phyloP scores from a whole-genome alignment of 441 rosid species.

The Pelargonium fulgidum region DNA sequence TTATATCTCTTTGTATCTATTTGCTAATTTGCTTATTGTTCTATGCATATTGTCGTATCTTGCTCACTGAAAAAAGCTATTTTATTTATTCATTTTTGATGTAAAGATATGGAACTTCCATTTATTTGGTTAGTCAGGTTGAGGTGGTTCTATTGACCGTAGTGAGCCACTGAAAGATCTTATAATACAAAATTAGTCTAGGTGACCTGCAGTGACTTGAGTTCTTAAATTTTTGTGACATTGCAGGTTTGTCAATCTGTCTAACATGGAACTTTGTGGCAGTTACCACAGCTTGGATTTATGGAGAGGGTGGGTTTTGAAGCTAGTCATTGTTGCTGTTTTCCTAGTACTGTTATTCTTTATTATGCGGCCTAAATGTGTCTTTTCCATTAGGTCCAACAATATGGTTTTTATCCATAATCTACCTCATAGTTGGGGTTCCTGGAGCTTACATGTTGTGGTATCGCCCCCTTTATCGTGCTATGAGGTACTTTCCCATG shows the following conservation, averaged over 20 bases:
- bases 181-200: too few relatives aligned
- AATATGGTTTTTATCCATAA: slow-evolving; percentile 90
- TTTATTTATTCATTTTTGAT: too few relatives aligned
- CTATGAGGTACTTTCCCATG: slow-evolving; percentile 63
- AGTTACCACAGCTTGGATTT: slow-evolving; percentile 80
- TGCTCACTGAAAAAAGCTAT: too few relatives aligned
- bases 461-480: slow-evolving; percentile 97
- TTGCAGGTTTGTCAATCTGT: slow-evolving; percentile 25
- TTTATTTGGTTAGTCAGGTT: too few relatives aligned
- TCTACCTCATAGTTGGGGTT: slow-evolving; percentile 80
- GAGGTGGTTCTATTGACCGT: too few relatives aligned
- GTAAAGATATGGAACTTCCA: too few relatives aligned
- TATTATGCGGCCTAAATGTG: slow-evolving; percentile 18
- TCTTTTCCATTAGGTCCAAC: slow-evolving; percentile 52
- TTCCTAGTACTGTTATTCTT: neutral
- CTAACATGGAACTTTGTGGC: slow-evolving; percentile 92
- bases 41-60: too few relatives aligned
- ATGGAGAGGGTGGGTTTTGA: slow-evolving; percentile 68
- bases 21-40: neutral
- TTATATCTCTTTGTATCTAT: neutral
- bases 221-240: too few relatives aligned
- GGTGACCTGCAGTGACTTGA: too few relatives aligned
- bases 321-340: slow-evolving; percentile 11
- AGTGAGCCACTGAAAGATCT: too few relatives aligned
- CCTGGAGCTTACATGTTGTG: slow-evolving; percentile 89